These are phyloP conservation scores for Ophiostoma sp. DNA, from an alignment of 2,329 filamentous ascomycete species.

Conservation along the genomic window DNA sequence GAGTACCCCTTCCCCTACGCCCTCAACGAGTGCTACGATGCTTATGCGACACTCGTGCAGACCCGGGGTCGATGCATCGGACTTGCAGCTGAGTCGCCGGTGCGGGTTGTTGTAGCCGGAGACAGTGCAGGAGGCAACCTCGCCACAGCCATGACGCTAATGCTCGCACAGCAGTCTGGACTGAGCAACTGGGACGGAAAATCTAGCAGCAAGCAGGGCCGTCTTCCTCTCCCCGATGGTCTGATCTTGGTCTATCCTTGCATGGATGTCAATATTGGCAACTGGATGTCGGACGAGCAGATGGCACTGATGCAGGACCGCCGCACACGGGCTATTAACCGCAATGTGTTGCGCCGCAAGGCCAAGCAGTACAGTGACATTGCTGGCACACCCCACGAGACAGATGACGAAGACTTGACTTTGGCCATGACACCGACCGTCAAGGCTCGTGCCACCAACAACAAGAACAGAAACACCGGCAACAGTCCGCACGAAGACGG, in stretches of 20 bases:
- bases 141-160: conserved; percentile 73
- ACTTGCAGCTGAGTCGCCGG: conserved; percentile 59
- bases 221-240: conserved; percentile 68
- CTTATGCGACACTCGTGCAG: conserved; percentile 68
- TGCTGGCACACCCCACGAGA: conserved; percentile 75
- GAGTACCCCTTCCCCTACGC: conserved; percentile 82
- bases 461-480: not conserved
- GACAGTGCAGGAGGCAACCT: conserved; percentile 82
- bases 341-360: conserved; percentile 73
- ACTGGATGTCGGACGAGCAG: conserved; percentile 98
- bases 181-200: conserved; percentile 38
- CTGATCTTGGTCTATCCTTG: conserved; percentile 83
- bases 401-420: conserved; percentile 62
- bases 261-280: conserved; percentile 94
- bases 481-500: conserved; percentile 5
- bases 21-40: conserved; percentile 81
- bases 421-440: conserved; percentile 32
- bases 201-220: not conserved
- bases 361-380: conserved; percentile 82
- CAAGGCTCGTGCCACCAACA: not conserved
- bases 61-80: conserved; percentile 72
- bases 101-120: conserved; percentile 67
- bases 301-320: conserved; percentile 90
- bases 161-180: conserved; percentile 72
- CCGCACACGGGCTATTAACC: conserved; percentile 70